Conservation (phyloP, 2,329 filamentous ascomycete genomes). For the Stachybotrys chlorohalonatus region DNA sequence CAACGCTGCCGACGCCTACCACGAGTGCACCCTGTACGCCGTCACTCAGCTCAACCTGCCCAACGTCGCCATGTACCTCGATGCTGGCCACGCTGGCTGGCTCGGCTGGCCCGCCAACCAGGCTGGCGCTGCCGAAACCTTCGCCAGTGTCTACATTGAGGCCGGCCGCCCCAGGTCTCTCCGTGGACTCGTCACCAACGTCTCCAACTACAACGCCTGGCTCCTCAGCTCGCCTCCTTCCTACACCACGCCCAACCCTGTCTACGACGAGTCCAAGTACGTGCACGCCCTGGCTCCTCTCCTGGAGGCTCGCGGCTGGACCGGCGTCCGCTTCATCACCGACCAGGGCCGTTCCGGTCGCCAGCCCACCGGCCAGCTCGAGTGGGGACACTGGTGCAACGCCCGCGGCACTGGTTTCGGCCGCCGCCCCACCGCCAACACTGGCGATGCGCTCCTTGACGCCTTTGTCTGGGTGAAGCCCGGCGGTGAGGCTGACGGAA, state of each 20-base stretch:
- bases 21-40: conserved; percentile 41
- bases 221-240: conserved; percentile 28
- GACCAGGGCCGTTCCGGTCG: conserved; percentile 44
- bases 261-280: conserved; percentile 49
- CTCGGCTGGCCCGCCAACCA: conserved; percentile 49
- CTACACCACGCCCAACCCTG: conserved; percentile 36
- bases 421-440: conserved; percentile 52
- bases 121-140: conserved; percentile 35
- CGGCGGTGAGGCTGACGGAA: conserved; percentile 48
- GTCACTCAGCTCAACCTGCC: conserved; percentile 41
- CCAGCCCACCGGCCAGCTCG: conserved; percentile 51
- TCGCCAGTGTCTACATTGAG: conserved; percentile 37
- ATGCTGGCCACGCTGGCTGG: conserved; percentile 50
- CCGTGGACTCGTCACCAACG: conserved; percentile 48
- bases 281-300: conserved; percentile 55
- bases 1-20: conserved; percentile 37
- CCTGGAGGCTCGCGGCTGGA: conserved; percentile 37
- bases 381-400: conserved; percentile 64
- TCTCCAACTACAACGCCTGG: conserved; percentile 50
- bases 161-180: conserved; percentile 39
- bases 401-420: conserved; percentile 55
- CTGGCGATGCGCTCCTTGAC: conserved; percentile 48
- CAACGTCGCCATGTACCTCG: conserved; percentile 49
- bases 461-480: conserved; percentile 67
- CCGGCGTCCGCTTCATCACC: conserved; percentile 35